A percentile compares a stretch with the other conserved stretches of the same genome.
Evolutionary conservation across 768 basidiomycete genomes (phyloP).

Genomic region (Suillus subluteus): DNA sequence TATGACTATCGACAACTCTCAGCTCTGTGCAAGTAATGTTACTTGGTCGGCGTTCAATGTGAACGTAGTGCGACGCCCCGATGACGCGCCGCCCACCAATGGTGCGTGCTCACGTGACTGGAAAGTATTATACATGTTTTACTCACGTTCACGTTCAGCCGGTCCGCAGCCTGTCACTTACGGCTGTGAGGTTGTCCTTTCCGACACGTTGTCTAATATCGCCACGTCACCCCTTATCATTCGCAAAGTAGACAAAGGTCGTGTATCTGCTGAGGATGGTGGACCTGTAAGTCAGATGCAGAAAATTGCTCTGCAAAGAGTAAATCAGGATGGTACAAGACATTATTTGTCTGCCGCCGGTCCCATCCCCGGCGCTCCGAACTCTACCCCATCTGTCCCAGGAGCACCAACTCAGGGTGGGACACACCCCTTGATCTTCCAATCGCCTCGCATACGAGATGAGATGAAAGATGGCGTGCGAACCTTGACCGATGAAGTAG

Average conservation of each 20-base stretch:
- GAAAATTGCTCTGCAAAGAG: conserved; percentile 88
- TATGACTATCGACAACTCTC: conserved; percentile 88
- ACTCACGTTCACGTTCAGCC: conserved; percentile 49
- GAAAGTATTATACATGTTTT: conserved; percentile 37
- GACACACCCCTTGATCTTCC: conserved; percentile 80
- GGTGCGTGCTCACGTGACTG: conserved; percentile 67
- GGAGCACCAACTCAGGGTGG: conserved; percentile 77
- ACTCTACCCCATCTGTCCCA: conserved; percentile 70
- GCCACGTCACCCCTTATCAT: conserved; percentile 85
- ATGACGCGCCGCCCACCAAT: conserved; percentile 59
- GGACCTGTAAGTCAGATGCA: conserved; percentile 97
- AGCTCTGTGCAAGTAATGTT: conserved; percentile 86
- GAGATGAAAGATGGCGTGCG: conserved; percentile 80
- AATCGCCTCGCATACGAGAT: conserved; percentile 78
- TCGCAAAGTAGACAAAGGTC: conserved; percentile 90
- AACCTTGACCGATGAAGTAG: conserved; percentile 83
- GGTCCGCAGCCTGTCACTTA: conserved; percentile 89
- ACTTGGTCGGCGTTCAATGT: conserved; percentile 96
- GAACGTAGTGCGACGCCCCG: conserved; percentile 79
- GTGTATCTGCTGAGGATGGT: conserved; percentile 84
- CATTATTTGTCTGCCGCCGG: conserved; percentile 91
- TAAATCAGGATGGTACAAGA: conserved; percentile 79
- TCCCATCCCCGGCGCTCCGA: conserved; percentile 77
- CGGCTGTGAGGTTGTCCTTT: conserved; percentile 85
- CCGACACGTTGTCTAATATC: conserved; percentile 84